Evolutionary conservation across 2,329 filamentous ascomycete genomes (phyloP).

Genomic region (Cladophialophora psammophila): DNA sequence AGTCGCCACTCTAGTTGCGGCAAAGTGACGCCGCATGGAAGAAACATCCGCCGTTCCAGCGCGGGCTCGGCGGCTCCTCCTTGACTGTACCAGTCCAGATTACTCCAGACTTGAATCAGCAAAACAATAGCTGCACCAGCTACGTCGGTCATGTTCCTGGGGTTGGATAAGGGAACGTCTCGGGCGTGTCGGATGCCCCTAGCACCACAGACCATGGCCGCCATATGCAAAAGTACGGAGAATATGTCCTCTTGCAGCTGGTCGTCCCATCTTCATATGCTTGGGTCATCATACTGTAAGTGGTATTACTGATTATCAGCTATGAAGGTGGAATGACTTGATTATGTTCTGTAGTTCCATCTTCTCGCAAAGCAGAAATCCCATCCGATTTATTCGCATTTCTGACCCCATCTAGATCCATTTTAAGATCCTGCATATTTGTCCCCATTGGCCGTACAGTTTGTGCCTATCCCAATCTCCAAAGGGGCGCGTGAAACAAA

Average conservation of each 20-base stretch:
- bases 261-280: not conserved
- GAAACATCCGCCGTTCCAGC: constrained; percentile 8
- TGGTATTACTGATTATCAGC: constrained; percentile 18
- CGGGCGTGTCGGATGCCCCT: not conserved
- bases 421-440: constrained; percentile 8
- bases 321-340: constrained; percentile 12
- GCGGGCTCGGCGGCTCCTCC: not conserved
- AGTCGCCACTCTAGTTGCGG: not conserved
- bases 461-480: constrained; percentile 17
- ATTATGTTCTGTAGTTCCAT: constrained; percentile 20
- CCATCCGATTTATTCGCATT: not conserved
- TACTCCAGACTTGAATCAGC: constrained; percentile 1
- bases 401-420: constrained; percentile 12
- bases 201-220: not conserved
- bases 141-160: not conserved
- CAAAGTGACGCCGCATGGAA: not conserved
- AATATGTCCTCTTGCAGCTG: not conserved
- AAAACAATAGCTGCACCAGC: not conserved
- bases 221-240: not conserved
- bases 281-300: not conserved
- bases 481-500: constrained; percentile 16
- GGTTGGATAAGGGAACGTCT: not conserved
- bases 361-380: not conserved
- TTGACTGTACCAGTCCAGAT: not conserved
- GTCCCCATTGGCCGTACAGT: constrained; percentile 13